These are phyloP conservation scores for Malassezia vespertilionis DNA, from an alignment of 1,284 basidiomycete genomes.

Conservation along the genomic window DNA sequence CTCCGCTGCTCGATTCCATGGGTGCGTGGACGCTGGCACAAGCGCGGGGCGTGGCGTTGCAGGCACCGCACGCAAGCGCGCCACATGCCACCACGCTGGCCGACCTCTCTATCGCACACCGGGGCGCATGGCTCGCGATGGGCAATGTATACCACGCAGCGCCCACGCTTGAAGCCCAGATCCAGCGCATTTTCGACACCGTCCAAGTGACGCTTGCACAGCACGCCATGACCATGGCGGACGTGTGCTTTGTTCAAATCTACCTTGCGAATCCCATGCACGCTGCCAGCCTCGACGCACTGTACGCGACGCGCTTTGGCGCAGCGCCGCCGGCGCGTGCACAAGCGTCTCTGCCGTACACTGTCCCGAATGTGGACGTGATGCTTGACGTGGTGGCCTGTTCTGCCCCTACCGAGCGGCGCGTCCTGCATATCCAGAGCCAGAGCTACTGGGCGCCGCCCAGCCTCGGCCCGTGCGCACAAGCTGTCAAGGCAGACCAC, in stretches of 20 bases:
- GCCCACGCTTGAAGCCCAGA: not conserved
- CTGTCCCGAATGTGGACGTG: not conserved
- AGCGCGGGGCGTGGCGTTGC: not conserved
- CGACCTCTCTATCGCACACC: not conserved
- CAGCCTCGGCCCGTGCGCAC: constrained; percentile 96
- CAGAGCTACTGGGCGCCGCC: constrained; percentile 97
- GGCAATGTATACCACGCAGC: not conserved
- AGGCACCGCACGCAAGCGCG: not conserved
- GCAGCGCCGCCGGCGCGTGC: constrained; percentile 83
- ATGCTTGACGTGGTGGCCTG: constrained; percentile 4
- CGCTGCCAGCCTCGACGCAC: constrained; percentile 41
- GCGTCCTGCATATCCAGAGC: constrained; percentile 80
- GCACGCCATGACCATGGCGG: constrained; percentile 41
- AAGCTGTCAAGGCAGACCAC: constrained; percentile 69
- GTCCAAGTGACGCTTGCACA: constrained; percentile 1
- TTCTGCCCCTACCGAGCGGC: constrained; percentile 24
- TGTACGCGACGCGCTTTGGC: constrained; percentile 73
- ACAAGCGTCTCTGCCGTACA: constrained; percentile 60
- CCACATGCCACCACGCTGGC: not conserved
- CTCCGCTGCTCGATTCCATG: constrained; percentile 21
- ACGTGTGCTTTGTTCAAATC: constrained; percentile 69
- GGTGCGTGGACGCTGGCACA: not conserved
- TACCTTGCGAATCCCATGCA: constrained; percentile 55
- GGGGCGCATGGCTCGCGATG: constrained; percentile 3
- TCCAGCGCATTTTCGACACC: not conserved